Evolutionary conservation across 108 stramenopile genomes (phyloP).

Genomic region (Pelagomonas calceolata): DNA sequence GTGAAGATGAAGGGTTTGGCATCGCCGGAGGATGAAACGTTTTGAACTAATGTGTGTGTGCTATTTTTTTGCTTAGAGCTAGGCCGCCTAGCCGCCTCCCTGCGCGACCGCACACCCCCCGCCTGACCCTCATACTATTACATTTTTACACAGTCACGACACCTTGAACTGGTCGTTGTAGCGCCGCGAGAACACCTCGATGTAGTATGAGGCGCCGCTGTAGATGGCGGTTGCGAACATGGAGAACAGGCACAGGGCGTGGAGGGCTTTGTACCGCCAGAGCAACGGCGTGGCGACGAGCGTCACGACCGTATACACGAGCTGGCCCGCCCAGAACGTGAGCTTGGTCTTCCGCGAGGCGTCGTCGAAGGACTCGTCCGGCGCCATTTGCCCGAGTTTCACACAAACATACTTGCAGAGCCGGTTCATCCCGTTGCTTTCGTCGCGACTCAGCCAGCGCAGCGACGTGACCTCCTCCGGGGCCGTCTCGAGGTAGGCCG

Average conservation of each 20-base stretch:
- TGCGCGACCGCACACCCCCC: too few species aligned
- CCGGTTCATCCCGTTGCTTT: background rate
- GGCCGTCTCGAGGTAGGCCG: conserved; percentile 28
- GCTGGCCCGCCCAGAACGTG: conserved; percentile 34
- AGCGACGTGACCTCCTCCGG: conserved; percentile 32
- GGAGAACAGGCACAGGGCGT: background rate
- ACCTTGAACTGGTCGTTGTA: background rate
- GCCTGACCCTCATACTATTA: too few species aligned
- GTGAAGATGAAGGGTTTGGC: too few species aligned
- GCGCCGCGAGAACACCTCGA: conserved; percentile 22
- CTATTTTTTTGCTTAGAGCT: too few species aligned
- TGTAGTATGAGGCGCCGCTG: conserved; percentile 25
- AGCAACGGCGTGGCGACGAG: conserved; percentile 21
- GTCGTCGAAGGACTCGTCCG: conserved; percentile 31
- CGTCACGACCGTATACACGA: conserved; percentile 35
- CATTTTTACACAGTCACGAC: too few species aligned
- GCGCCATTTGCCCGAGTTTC: conserved; percentile 9
- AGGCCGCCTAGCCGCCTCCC: too few species aligned
- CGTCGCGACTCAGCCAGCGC: conserved; percentile 29
- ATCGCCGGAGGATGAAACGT: too few species aligned
- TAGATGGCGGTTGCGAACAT: conserved; percentile 7
- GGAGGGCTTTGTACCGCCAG: background rate
- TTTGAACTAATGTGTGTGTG: too few species aligned
- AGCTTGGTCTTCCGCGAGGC: conserved; percentile 28
- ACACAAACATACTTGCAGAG: background rate